These are phyloP conservation scores for Blastomyces percursus DNA, from an alignment of 2,329 filamentous ascomycete species.

Conservation along the genomic window DNA sequence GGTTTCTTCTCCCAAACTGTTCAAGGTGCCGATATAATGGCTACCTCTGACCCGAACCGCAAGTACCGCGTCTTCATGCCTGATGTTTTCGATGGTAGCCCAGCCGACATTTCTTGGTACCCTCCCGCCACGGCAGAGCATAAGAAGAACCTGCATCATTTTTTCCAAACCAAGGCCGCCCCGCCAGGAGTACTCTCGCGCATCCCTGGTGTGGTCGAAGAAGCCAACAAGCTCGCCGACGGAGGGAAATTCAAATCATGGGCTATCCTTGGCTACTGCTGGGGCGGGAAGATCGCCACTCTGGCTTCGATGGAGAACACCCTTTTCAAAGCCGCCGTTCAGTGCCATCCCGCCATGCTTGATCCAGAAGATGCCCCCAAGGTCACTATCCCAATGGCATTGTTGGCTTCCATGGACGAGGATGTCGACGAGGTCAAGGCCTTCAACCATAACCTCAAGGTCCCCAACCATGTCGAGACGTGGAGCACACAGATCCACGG, in stretches of 20 bases:
- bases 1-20: slow-evolving; percentile 53
- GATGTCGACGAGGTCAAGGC: slow-evolving; percentile 32
- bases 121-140: slow-evolving; percentile 51
- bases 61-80: slow-evolving; percentile 83
- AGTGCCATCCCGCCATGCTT: slow-evolving; percentile 46
- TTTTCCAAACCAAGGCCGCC: slow-evolving; percentile 47
- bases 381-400: slow-evolving; percentile 42
- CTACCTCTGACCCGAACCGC: slow-evolving; percentile 51
- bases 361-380: slow-evolving; percentile 43
- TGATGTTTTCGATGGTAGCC: slow-evolving; percentile 75
- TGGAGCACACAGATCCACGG: slow-evolving; percentile 26
- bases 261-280: slow-evolving; percentile 53
- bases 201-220: slow-evolving; percentile 45
- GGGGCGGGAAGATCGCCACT: slow-evolving; percentile 39
- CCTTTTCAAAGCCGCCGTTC: slow-evolving; percentile 43
- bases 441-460: slow-evolving; percentile 23
- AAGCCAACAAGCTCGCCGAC: slow-evolving; percentile 39
- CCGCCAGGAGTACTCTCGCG: slow-evolving; percentile 48
- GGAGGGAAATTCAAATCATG: slow-evolving; percentile 40
- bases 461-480: slow-evolving; percentile 22
- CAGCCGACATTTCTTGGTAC: slow-evolving; percentile 52
- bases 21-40: slow-evolving; percentile 54
- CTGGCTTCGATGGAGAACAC: slow-evolving; percentile 38
- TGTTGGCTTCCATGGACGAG: slow-evolving; percentile 45
- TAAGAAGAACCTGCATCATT: slow-evolving; percentile 47